phyloP scores from a whole-genome alignment of 129 eudicot genomes.

The Cynara cardunculus region DNA sequence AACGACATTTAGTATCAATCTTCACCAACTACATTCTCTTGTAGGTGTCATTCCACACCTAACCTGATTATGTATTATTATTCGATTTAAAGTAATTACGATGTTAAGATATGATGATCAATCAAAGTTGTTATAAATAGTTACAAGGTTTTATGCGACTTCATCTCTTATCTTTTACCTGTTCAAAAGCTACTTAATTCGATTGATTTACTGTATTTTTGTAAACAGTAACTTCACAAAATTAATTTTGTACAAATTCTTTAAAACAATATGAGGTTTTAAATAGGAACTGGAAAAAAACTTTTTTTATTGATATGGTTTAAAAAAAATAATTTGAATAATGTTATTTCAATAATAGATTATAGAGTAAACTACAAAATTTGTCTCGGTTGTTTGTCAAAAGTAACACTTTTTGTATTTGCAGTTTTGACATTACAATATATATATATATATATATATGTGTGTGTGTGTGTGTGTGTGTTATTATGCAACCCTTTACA shows the following conservation, averaged over 20 bases:
- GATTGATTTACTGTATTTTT: not conserved
- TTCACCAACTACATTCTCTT: conserved; percentile 17
- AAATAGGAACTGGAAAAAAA: not conserved
- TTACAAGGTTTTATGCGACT: not conserved
- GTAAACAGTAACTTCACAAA: not conserved
- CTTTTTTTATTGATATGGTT: not conserved
- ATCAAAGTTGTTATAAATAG: not conserved
- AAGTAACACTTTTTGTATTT: too few species aligned
- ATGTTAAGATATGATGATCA: not conserved
- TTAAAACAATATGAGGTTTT: not conserved
- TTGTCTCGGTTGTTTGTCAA: too few species aligned
- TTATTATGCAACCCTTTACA: too few species aligned
- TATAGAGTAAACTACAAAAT: too few species aligned
- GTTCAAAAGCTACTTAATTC: too few species aligned
- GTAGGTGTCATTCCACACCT: not conserved
- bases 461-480: too few species aligned
- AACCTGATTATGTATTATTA: not conserved
- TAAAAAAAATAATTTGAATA: too few species aligned
- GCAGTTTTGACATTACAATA: too few species aligned
- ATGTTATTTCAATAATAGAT: too few species aligned
- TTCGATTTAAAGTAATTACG: not conserved
- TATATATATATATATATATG: too few species aligned
- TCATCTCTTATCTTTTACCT: not conserved
- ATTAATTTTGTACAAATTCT: not conserved
- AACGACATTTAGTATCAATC: not conserved